phyloP scores from a whole-genome alignment of 768 basidiomycete genomes.

The Rickenella mellea region DNA sequence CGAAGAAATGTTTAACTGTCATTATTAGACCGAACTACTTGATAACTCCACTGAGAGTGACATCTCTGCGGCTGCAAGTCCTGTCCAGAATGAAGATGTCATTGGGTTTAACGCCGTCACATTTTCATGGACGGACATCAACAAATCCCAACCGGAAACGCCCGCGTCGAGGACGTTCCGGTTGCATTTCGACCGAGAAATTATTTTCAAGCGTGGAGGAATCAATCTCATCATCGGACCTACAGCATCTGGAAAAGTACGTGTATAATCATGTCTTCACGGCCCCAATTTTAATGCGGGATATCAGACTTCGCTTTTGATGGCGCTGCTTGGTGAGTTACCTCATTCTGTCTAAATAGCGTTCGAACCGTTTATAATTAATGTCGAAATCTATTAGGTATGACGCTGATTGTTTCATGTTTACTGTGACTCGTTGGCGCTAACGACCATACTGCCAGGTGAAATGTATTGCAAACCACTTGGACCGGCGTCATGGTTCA shows the following conservation, averaged over 20 bases:
- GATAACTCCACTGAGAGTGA: conserved; percentile 26
- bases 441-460: not conserved
- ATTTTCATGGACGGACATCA: conserved; percentile 45
- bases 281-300: not conserved
- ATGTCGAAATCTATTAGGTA: too few relatives aligned
- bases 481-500: conserved; percentile 21
- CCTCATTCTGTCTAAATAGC: too few relatives aligned
- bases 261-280: not conserved
- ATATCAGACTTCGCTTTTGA: conserved; percentile 22
- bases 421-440: not conserved
- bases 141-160: conserved; percentile 22
- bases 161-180: conserved; percentile 37
- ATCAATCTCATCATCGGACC: conserved; percentile 8
- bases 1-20: not conserved
- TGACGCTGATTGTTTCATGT: not conserved
- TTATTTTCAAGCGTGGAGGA: conserved; percentile 40
- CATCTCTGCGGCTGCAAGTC: conserved; percentile 1
- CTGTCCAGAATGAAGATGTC: conserved; percentile 11
- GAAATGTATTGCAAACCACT: conserved; percentile 8
- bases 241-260: conserved; percentile 8
- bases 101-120: conserved; percentile 45
- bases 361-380: too few relatives aligned
- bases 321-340: conserved; percentile 19
- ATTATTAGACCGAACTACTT: conserved; percentile 32
- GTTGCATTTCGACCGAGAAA: conserved; percentile 40